A percentile compares a stretch with the other conserved stretches of the same genome.
Conservation (phyloP, 108 stramenopile genomes). For the Cyclotella atomus region DNA sequence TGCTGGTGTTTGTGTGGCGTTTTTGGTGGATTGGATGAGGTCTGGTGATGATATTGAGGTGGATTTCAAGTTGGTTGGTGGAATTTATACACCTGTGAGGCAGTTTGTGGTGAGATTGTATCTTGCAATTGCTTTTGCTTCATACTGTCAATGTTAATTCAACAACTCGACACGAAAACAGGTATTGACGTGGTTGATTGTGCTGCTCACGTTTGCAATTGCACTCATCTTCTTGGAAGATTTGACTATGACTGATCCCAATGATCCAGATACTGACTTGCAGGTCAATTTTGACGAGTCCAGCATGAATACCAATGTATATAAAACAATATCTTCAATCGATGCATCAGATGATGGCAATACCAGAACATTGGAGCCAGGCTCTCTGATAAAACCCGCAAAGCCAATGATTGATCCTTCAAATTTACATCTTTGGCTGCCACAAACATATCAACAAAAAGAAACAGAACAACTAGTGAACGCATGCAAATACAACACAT, state of each 20-base stretch:
- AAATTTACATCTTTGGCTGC: constrained; percentile 19
- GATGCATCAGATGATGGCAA: not conserved
- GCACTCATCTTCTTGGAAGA: constrained; percentile 34
- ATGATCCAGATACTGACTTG: constrained; percentile 34
- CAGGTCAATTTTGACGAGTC: not conserved
- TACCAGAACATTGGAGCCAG: not conserved
- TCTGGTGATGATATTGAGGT: constrained; percentile 11
- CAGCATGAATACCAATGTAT: not conserved
- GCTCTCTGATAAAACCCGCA: not conserved
- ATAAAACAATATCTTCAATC: not conserved
- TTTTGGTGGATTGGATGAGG: constrained; percentile 35
- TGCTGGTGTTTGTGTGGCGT: constrained; percentile 31
- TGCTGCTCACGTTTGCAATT: constrained; percentile 25
- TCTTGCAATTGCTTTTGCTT: not conserved
- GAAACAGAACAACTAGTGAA: not conserved
- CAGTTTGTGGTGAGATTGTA: constrained; percentile 31
- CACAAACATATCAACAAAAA: constrained; percentile 11
- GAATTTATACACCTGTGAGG: constrained; percentile 36
- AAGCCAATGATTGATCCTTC: constrained; percentile 22
- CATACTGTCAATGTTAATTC: too few relatives aligned
- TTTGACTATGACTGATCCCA: constrained; percentile 34
- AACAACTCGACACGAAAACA: too few relatives aligned
- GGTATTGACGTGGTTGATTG: constrained; percentile 34
- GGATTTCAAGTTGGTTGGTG: constrained; percentile 2
- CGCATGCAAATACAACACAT: constrained; percentile 5